Evolutionary conservation across 305 asterid genomes (phyloP), one percentile per base, ranked within the genome.

Genomic region (Ajuga reptans): DNA sequence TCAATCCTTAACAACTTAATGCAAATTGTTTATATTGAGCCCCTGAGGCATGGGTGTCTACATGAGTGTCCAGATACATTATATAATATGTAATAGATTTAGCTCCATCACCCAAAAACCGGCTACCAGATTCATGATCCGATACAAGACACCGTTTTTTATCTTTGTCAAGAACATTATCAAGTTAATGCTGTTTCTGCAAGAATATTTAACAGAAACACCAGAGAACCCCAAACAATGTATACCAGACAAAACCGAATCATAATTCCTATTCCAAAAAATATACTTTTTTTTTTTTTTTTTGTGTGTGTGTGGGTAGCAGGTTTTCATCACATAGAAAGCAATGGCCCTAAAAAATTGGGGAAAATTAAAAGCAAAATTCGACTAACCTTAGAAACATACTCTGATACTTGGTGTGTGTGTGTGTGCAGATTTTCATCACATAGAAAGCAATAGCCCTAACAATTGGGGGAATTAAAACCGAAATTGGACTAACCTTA

Each of bases 351-450:
- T 64, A 21, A 17, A 18, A 59, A 56, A 16, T 24, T 61, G 63
- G 76, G 36, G 9, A n/a, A n/a, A 69, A 50, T 31, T 9, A 34
- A 9, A 70, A 43, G 11, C 11, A 0, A 68, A 21, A 50, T 43
- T 9, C 1, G 50, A 69, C 85, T 8, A 72, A 93, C 99, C 96
- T 94, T 94, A 33, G 94, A 78, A 52, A 77, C 84, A 62, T 87
- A 94, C 84, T 94, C 99, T n/a, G n/a, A n/a, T n/a, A n/a, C n/a
- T n/a, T n/a, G n/a, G n/a, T 21, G 27, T 21, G 2, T 21, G 27
- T 21, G 27, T 0, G 27, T 21, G 27, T 21, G 27, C 27, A 21
- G 27, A 2, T 21, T 21, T 21, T 21, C 1, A 21, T 21, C 27
- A 21, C 27, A 21, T 21, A 21, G 27, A 21, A 21, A 21, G 27